phyloP scores from a whole-genome alignment of 129 eudicot species.

The Saussurea involucrata region DNA sequence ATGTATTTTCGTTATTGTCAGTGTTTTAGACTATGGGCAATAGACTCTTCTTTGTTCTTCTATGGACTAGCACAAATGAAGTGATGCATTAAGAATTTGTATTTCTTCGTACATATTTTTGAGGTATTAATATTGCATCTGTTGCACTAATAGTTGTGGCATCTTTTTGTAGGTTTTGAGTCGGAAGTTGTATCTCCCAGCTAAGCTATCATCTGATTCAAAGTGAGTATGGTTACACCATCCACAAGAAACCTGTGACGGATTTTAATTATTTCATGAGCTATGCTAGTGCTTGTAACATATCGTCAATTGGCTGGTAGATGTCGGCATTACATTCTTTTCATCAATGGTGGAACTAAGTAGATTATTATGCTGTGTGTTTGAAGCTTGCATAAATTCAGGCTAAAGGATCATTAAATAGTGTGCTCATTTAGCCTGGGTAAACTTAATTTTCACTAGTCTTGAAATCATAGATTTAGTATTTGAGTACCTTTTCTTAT shows the following conservation, averaged over 20 bases:
- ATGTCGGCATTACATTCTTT: neutral
- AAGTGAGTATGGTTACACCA: constrained; percentile 39
- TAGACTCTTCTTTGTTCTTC: neutral
- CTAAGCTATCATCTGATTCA: constrained; percentile 65
- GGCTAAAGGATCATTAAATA: neutral
- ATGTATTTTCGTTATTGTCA: neutral
- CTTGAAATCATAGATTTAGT: neutral
- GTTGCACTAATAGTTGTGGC: neutral
- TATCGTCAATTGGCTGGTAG: neutral
- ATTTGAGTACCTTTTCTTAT: neutral
- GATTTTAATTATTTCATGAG: neutral
- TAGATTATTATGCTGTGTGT: neutral
- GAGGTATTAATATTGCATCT: neutral
- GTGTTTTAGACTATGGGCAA: no score
- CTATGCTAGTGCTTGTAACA: neutral
- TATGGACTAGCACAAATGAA: neutral
- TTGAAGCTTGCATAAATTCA: neutral
- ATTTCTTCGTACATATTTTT: neutral
- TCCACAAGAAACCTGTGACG: neutral
- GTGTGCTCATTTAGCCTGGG: neutral
- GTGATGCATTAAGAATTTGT: neutral
- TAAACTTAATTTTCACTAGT: neutral
- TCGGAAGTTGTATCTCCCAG: constrained; percentile 91
- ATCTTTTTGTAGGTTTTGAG: constrained; percentile 72
- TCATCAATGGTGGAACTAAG: neutral